Evolutionary conservation across 169 alveolate genomes (phyloP), one percentile per base, ranked within the genome.

Genomic region (Ichthyophthirius multifiliis): DNA sequence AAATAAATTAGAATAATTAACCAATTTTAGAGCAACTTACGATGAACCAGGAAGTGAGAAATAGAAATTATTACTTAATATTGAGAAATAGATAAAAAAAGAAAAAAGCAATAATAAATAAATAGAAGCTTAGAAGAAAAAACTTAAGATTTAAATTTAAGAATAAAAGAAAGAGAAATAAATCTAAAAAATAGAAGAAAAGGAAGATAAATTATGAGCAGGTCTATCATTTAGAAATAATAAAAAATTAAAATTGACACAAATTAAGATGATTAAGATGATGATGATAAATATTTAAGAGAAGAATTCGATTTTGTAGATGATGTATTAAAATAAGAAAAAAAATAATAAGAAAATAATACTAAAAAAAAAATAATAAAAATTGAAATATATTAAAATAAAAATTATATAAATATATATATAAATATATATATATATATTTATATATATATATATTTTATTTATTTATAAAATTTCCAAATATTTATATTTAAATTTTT

Each of bases 171-270:
- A 41, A 67, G 77, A 67, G 39, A 37, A 37, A 16, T 6, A 4
- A 41, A 35, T 67, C 27, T 67, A 39, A 16, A 67, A 12, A 67
- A 67, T 16, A 67, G 48, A 67, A 67, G 77, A 67, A 67, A 67
- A 18, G 77, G 77, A n/a, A 67, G 77, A 67, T n/a, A 32, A 18
- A 67, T 67, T 0, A 67, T 67, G 77, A 37, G 41, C n/a, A 67
- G 55, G 20, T 12, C 62, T 6, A 67, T 13, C 0, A 20, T 67
- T n/a, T 37, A 67, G 30, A 39, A 67, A 44, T 37, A 67, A n/a
- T 41, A 35, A 31, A 30, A 18, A 20, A 6, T 37, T 37, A 39
- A 67, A 39, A n/a, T 37, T 37, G 55, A 67, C 20, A 34, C n/a
- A n/a, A 2, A 37, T 2, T 9, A 31, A 37, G 77, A 67, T 16